phyloP scores from a whole-genome alignment of 495 filamentous ascomycete genomes.

The Hyphodiscus hymeniophilus region DNA sequence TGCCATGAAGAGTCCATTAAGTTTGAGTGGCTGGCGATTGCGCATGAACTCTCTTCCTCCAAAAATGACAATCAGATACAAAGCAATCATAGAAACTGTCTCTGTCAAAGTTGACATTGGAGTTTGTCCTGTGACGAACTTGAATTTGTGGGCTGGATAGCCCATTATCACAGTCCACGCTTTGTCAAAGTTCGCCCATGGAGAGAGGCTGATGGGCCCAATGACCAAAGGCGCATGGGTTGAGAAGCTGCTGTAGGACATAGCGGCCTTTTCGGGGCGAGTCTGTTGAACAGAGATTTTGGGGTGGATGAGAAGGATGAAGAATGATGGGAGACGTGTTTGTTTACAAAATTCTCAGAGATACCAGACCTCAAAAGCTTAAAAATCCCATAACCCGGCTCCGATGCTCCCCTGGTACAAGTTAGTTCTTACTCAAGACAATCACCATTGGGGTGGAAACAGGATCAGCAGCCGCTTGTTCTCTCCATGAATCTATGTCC shows the following conservation, averaged over 20 bases:
- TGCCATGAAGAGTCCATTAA: slow-evolving; percentile 62
- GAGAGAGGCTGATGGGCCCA: slow-evolving; percentile 75
- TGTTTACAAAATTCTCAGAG: neutral
- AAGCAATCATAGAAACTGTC: slow-evolving; percentile 51
- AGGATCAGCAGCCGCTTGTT: too few species aligned
- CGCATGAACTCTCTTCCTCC: slow-evolving; percentile 69
- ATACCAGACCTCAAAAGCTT: neutral
- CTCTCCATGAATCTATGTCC: too few species aligned
- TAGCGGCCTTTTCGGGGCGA: too few species aligned
- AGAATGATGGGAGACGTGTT: too few species aligned
- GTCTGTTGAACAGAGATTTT: too few species aligned
- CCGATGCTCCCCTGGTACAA: too few species aligned
- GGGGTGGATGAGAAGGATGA: too few species aligned
- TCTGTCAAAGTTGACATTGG: slow-evolving; percentile 65
- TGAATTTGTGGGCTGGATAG: slow-evolving; percentile 62
- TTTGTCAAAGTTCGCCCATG: slow-evolving; percentile 94
- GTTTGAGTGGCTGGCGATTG: slow-evolving; percentile 55
- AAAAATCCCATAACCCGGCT: neutral
- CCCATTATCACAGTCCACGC: slow-evolving; percentile 66
- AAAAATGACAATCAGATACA: slow-evolving; percentile 70
- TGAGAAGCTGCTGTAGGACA: slow-evolving; percentile 8
- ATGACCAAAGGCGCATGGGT: slow-evolving; percentile 4
- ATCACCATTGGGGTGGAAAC: too few species aligned
- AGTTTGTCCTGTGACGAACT: slow-evolving; percentile 56
- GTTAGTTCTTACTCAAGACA: too few species aligned